Conservation (phyloP, 495 filamentous ascomycete genomes). For the Haplographium delicatum region DNA sequence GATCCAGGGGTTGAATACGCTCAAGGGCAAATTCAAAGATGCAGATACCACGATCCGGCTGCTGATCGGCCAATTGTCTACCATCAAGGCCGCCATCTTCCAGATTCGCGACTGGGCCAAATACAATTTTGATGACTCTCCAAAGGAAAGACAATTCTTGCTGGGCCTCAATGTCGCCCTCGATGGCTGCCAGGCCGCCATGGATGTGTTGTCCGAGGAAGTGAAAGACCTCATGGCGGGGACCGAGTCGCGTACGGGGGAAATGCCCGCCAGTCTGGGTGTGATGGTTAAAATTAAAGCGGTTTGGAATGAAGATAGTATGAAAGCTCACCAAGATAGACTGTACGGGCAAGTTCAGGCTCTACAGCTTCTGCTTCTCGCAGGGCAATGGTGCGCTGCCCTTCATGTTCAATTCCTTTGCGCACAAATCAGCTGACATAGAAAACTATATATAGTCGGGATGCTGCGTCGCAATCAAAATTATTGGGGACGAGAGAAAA, state of each 20-base stretch:
- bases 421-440: not conserved
- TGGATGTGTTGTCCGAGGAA: constrained; percentile 37
- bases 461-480: constrained; percentile 27
- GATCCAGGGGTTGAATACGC: constrained; percentile 29
- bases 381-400: constrained; percentile 37
- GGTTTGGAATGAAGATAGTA: constrained; percentile 40
- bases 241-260: not conserved
- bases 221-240: constrained; percentile 32
- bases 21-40: constrained; percentile 36
- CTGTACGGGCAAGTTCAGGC: constrained; percentile 37
- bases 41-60: constrained; percentile 38
- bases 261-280: constrained; percentile 24
- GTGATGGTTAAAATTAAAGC: constrained; percentile 29
- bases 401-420: constrained; percentile 12
- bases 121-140: constrained; percentile 26
- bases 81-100: constrained; percentile 35
- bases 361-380: constrained; percentile 39
- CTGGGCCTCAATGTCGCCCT: constrained; percentile 34
- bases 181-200: constrained; percentile 36
- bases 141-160: constrained; percentile 28
- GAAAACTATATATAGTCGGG: not conserved
- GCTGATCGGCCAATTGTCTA: constrained; percentile 36
- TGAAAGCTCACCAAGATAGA: constrained; percentile 37
- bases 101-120: constrained; percentile 38
- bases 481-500: constrained; percentile 33